Evolutionary conservation across 805 yeast species (phyloP).

Genomic region (Millerozyma miso): DNA sequence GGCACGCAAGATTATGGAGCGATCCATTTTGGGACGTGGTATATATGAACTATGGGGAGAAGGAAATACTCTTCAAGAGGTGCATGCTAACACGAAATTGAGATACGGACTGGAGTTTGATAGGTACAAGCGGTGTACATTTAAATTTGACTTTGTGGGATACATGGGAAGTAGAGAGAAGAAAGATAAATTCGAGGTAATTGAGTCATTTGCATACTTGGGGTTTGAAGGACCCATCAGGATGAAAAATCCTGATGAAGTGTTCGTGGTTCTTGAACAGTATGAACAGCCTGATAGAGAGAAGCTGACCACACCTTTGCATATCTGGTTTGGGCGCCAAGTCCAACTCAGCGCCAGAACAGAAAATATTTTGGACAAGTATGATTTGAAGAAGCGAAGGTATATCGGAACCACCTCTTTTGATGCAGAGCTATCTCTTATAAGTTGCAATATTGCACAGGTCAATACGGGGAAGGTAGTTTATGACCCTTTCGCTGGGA

Average conservation of each 20-base stretch:
- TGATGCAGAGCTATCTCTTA: constrained; percentile 87
- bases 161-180: constrained; percentile 62
- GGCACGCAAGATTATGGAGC: constrained; percentile 58
- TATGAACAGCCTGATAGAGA: constrained; percentile 49
- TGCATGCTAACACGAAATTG: constrained; percentile 50
- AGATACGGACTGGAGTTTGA: constrained; percentile 30
- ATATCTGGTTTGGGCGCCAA: constrained; percentile 73
- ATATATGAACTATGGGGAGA: constrained; percentile 84
- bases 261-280: constrained; percentile 71
- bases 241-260: constrained; percentile 71
- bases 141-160: constrained; percentile 79
- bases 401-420: constrained; percentile 96
- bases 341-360: constrained; percentile 60
- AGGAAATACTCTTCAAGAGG: constrained; percentile 50
- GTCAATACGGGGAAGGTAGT: constrained; percentile 60
- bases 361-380: constrained; percentile 63
- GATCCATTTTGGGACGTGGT: constrained; percentile 69
- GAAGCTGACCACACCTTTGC: constrained; percentile 46
- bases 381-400: constrained; percentile 75
- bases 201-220: constrained; percentile 69
- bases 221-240: constrained; percentile 72
- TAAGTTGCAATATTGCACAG: constrained; percentile 84
- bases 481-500: constrained; percentile 95
- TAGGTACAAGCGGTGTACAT: constrained; percentile 44
- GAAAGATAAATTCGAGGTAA: constrained; percentile 51